Evolutionary conservation across 176 grass and related monocot genomes (phyloP).

Genomic region (Sorghum bicolor): DNA sequence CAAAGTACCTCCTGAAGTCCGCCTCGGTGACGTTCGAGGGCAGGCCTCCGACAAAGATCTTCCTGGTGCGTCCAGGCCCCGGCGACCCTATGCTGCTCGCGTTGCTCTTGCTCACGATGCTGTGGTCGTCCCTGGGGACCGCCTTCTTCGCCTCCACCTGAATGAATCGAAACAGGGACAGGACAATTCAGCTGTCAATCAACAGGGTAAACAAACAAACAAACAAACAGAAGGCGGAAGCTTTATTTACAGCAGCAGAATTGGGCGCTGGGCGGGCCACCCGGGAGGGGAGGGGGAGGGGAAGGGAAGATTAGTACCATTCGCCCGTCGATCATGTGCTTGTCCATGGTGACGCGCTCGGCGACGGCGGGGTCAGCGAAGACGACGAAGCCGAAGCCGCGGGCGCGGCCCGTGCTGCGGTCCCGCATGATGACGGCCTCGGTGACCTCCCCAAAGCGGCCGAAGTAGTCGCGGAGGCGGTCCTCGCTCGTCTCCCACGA

Average conservation of each 20-base stretch:
- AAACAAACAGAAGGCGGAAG: background rate
- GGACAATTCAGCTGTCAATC: too few relatives aligned
- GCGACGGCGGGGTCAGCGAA: constrained; percentile 57
- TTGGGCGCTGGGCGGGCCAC: too few relatives aligned
- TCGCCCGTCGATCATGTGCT: constrained; percentile 91
- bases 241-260: too few relatives aligned
- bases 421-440: constrained; percentile 95
- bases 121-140: background rate
- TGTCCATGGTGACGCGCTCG: constrained; percentile 80
- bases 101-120: background rate
- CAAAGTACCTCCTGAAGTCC: background rate
- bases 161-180: background rate
- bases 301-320: constrained; percentile 48
- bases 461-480: constrained; percentile 79
- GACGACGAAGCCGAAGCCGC: constrained; percentile 91
- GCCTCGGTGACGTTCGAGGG: background rate
- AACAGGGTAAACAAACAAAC: too few relatives aligned
- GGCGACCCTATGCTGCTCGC: background rate
- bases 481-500: constrained; percentile 97
- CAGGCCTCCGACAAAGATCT: background rate
- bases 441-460: constrained; percentile 80
- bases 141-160: background rate
- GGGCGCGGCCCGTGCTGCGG: constrained; percentile 82
- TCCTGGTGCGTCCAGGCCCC: background rate
- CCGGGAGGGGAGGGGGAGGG: too few relatives aligned